Base-by-base conservation (phyloP, 2,329 filamentous ascomycete species). In the Ceratocystis harringtonii region DNA sequence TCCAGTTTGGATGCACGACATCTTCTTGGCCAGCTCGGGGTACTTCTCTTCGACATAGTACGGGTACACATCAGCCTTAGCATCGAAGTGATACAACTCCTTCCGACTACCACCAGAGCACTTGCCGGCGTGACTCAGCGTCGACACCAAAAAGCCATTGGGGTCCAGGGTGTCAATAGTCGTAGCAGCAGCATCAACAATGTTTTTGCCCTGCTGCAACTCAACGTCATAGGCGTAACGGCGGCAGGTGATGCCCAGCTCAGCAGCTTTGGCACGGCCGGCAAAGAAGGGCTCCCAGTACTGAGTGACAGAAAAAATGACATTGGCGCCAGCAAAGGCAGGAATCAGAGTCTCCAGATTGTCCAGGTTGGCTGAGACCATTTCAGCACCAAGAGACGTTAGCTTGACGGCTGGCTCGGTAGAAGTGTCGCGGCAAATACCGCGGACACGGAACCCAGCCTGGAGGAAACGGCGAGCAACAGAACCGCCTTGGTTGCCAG, bases 281-380 rank as follows among this genome's bases (percentile, higher is more conserved):
- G 76, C 73, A 70, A 77, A 76, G 69, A 81, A 81, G 1, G 76
- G 75, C 64, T 80, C 77, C 78, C 78, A 84, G 72, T 80, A 84
- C 68, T 84, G 77, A 0, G 81, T 84, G 62, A 81, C 78, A 67
- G 76, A 75, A 72, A 83, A 84, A 67, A 84, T 81, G 66, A 77
- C 70, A 66, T 78, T 76, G 19, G 79, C 80, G 6, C 76, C 78
- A 1, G 44, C 58, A 65, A 81, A 80, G 0, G 76, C 78, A 0
- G 69, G 52, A 60, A 74, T 71, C 43, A 82, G 73, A 12, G 73
- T 74, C 1, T 69, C 68, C 2, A 73, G 70, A 60, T 80, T 76
- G 65, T 78, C 74, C 41, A 80, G 71, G 43, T 82, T 75, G 5
- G 76, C 79, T 58, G 70, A 63, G 61, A 80, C 74, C 22, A 79